phyloP scores from a whole-genome alignment of 2,329 filamentous ascomycete species.

The Neocatenulostroma microsporum region DNA sequence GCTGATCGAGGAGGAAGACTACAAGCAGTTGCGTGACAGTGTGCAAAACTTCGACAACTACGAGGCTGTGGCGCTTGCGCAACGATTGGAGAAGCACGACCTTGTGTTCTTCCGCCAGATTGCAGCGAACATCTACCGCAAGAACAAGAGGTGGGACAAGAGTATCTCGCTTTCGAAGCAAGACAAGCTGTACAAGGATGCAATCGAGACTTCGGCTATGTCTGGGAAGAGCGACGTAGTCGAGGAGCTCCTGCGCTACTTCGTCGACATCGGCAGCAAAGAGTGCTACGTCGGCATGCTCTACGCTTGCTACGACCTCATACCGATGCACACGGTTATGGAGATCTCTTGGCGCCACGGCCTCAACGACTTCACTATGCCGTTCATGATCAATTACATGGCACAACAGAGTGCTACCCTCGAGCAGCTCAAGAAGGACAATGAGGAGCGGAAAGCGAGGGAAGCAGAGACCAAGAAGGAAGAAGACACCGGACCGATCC shows the following conservation, averaged over 20 bases:
- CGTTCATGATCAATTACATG: slow-evolving; percentile 98
- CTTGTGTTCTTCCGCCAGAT: slow-evolving; percentile 99
- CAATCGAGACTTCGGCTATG: slow-evolving; percentile 92
- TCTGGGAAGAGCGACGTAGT: slow-evolving; percentile 87
- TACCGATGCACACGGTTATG: slow-evolving; percentile 84
- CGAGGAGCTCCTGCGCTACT: slow-evolving; percentile 92
- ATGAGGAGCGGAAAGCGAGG: slow-evolving; percentile 76
- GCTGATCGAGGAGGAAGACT: slow-evolving; percentile 96
- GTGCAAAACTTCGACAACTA: slow-evolving; percentile 99
- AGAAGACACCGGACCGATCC: slow-evolving; percentile 87
- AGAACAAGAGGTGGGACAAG: slow-evolving; percentile 99
- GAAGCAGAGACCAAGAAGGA: slow-evolving; percentile 66
- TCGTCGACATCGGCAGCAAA: slow-evolving; percentile 96
- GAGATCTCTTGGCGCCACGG: slow-evolving; percentile 96
- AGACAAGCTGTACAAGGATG: slow-evolving; percentile 99
- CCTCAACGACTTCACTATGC: slow-evolving; percentile 96
- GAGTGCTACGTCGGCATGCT: slow-evolving; percentile 99
- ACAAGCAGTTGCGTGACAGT: slow-evolving; percentile 96
- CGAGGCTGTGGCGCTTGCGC: slow-evolving; percentile 84
- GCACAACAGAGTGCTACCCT: slow-evolving; percentile 84
- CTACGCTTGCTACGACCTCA: slow-evolving; percentile 95
- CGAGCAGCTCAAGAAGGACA: slow-evolving; percentile 80
- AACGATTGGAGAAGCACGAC: slow-evolving; percentile 92
- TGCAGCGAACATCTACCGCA: slow-evolving; percentile 95
- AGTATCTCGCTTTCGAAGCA: slow-evolving; percentile 96